These are phyloP conservation scores for Claviceps sp. DNA, from an alignment of 2,329 filamentous ascomycete species.

Conservation along the genomic window DNA sequence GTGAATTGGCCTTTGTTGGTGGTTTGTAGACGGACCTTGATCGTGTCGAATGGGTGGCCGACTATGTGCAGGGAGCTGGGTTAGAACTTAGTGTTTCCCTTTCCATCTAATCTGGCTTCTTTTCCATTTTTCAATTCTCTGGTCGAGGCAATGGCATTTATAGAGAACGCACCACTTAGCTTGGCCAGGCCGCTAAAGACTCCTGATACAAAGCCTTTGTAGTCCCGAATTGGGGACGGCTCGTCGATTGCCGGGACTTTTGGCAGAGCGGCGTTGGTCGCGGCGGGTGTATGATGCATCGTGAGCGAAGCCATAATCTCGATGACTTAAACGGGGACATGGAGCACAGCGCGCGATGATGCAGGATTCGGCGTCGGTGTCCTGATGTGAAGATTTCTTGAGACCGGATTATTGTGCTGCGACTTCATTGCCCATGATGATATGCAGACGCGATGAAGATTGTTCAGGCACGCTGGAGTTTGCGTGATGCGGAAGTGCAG, in stretches of 20 bases:
- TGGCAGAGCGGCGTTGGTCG: not conserved
- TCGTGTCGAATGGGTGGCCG: constrained; percentile 76
- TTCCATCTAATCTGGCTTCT: too few species aligned
- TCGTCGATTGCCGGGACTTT: not conserved
- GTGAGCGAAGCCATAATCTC: not conserved
- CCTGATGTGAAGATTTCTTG: not conserved
- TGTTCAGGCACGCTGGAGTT: not conserved
- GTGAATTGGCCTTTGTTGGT: constrained; percentile 63
- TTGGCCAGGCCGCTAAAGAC: constrained; percentile 91
- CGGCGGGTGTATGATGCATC: not conserved
- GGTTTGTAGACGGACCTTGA: constrained; percentile 93
- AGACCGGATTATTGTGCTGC: not conserved
- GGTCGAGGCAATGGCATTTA: too few species aligned
- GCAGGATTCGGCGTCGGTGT: not conserved
- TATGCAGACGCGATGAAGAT: not conserved
- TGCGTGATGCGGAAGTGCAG: too few species aligned
- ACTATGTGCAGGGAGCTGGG: constrained; percentile 22
- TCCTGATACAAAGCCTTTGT: constrained; percentile 96
- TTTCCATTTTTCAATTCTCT: not conserved
- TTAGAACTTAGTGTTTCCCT: not conserved
- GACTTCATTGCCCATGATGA: not conserved
- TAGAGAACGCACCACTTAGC: constrained; percentile 50
- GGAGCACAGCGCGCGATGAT: not conserved
- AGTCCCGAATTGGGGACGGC: constrained; percentile 33
- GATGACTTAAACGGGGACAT: not conserved